These are phyloP conservation scores for Aspergillus neotritici DNA, from an alignment of 2,329 filamentous ascomycete genomes.

Conservation along the genomic window DNA sequence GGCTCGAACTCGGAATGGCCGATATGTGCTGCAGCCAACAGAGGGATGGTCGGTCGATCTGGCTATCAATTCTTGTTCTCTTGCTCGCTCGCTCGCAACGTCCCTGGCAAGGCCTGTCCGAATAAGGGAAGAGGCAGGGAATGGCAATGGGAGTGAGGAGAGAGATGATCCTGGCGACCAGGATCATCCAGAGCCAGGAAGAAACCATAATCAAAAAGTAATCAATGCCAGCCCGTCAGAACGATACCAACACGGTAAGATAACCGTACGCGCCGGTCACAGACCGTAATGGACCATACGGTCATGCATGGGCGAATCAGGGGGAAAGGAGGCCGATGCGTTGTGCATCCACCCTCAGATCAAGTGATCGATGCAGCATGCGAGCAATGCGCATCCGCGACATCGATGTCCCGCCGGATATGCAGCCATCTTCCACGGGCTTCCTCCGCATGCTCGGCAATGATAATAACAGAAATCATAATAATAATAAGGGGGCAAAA, in stretches of 20 bases:
- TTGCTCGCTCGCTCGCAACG: too few relatives aligned
- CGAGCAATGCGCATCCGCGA: conserved; percentile 39
- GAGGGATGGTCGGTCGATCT: not conserved
- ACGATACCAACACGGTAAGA: conserved; percentile 25
- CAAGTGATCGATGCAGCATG: conserved; percentile 59
- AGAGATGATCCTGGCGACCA: not conserved
- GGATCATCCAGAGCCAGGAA: not conserved
- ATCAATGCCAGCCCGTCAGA: conserved; percentile 18
- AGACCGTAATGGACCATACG: conserved; percentile 14
- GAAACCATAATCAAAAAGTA: conserved; percentile 7
- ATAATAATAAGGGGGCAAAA: conserved; percentile 6
- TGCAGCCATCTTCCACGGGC: conserved; percentile 17
- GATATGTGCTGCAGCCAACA: conserved; percentile 7
- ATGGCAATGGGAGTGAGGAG: not conserved
- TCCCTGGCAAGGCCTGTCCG: too few relatives aligned
- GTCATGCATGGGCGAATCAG: conserved; percentile 13
- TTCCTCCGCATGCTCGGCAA: conserved; percentile 10
- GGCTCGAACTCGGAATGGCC: conserved; percentile 9
- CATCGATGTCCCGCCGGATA: conserved; percentile 21
- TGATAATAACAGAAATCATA: conserved; percentile 5
- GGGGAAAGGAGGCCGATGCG: conserved; percentile 10
- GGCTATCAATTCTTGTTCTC: too few relatives aligned
- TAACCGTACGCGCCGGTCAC: conserved; percentile 25
- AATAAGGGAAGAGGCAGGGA: conserved; percentile 11
- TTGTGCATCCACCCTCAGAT: conserved; percentile 39